phyloP scores from a whole-genome alignment of 2,329 filamentous ascomycete genomes.

The Paecilomyces niveus region DNA sequence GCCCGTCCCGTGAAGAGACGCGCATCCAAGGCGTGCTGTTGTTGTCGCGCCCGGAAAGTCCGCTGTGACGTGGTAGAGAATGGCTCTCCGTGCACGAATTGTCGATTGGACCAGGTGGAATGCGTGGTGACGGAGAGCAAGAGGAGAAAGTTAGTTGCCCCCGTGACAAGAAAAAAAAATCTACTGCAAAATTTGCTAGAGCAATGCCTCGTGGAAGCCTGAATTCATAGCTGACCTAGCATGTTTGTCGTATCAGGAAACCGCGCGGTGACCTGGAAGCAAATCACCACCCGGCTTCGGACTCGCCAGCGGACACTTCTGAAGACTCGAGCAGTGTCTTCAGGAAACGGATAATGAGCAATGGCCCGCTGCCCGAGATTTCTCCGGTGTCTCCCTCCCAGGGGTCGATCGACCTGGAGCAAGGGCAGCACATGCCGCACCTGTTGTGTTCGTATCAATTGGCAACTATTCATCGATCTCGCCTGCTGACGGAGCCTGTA shows the following conservation, averaged over 20 bases:
- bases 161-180: not conserved
- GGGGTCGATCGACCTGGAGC: slow-evolving; percentile 40
- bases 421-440: slow-evolving; percentile 55
- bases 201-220: not conserved
- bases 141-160: slow-evolving; percentile 51
- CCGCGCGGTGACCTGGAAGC: slow-evolving; percentile 32
- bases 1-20: slow-evolving; percentile 66
- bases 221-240: not conserved
- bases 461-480: not conserved
- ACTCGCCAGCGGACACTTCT: slow-evolving; percentile 26
- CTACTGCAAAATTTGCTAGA: not conserved
- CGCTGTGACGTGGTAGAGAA: slow-evolving; percentile 88
- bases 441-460: slow-evolving; percentile 49
- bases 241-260: slow-evolving; percentile 24
- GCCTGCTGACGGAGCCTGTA: slow-evolving; percentile 5
- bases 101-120: slow-evolving; percentile 51
- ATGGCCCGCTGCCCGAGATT: slow-evolving; percentile 21
- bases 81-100: slow-evolving; percentile 80
- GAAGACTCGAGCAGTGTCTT: slow-evolving; percentile 26
- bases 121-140: slow-evolving; percentile 69
- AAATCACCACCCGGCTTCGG: slow-evolving; percentile 21
- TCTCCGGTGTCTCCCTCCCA: slow-evolving; percentile 37
- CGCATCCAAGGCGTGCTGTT: slow-evolving; percentile 85
- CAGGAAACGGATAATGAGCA: slow-evolving; percentile 19
- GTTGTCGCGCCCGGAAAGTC: slow-evolving; percentile 82